Conservation (phyloP, 257 asterid genomes). For the Nicotiana attenuata region DNA sequence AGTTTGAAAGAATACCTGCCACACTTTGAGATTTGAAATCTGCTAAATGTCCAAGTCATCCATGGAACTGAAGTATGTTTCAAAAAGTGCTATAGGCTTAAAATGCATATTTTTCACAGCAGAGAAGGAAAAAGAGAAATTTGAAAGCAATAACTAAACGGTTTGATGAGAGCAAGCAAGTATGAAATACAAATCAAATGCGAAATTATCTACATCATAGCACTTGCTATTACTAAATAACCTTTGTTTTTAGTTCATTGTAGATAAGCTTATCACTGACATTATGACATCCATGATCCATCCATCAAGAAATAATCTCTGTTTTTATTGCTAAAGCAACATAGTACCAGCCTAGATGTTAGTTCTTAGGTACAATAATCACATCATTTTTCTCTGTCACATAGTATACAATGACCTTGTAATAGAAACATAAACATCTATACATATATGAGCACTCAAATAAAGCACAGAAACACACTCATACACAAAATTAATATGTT, state of each 20-base stretch:
- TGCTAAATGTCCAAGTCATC: background rate
- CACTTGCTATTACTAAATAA: background rate
- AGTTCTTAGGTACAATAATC: background rate
- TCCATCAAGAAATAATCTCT: background rate
- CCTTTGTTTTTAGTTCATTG: background rate
- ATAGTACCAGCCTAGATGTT: background rate
- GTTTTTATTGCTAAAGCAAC: background rate
- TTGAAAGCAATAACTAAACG: background rate
- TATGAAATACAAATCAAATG: background rate
- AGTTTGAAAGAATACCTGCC: background rate
- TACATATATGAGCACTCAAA: background rate
- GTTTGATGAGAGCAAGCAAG: background rate
- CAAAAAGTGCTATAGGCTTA: background rate
- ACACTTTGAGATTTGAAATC: background rate
- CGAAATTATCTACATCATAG: background rate
- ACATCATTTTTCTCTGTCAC: background rate
- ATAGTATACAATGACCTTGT: background rate
- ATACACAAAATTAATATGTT: background rate
- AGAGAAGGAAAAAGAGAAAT: too few relatives aligned
- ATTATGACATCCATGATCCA: background rate
- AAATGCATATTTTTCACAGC: background rate
- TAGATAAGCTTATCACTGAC: background rate
- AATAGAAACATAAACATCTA: background rate
- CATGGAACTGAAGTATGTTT: background rate
- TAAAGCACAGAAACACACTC: background rate